Evolutionary conservation across 768 basidiomycete species (phyloP), one percentile per base, ranked within the genome.

Genomic region (Hebeloma cylindrosporum): DNA sequence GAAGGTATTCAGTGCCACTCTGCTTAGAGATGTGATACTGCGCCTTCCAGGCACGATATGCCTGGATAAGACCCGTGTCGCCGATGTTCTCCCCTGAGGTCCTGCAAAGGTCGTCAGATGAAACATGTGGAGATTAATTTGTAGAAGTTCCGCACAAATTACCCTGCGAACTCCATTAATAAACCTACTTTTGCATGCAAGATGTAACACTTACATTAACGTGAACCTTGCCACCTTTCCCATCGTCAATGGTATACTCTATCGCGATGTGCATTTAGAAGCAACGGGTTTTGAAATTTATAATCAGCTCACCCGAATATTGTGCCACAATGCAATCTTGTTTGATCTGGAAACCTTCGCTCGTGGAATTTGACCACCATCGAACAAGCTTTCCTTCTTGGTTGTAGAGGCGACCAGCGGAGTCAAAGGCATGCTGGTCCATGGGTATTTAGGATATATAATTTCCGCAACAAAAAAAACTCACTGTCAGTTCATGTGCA

Each of bases 51-150:
- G 96, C 96, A 8, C 87, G 78, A 63, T 82, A 95, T 0, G 93
- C 83, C 63, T 92, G 90, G 32, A 93, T 82, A 14, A 93, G 66
- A 8, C 89, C 89, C 0, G 77, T 78, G 59, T 95, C 93, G 5
- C 89, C 93, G 45, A 93, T 91, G 59, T 93, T 93, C 65, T 95
- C 93, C 5, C 91, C 91, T 8, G 88, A 88, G 1, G 93, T 96
- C 40, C 89, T 90, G 47, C 26, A 43, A n/a, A 31, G n/a, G 40
- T 25, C 22, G 9, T 40, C 8, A 27, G 37, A 21, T n/a, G 21
- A 27, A 32, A 28, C 1, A n/a, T 27, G 27, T 11, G 23, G 13
- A 22, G 23, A 14, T 17, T 11, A 10, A 25, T 13, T 18, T 3
- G 31, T 22, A 13, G 32, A 40, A 40, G 27, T 7, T 2, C 10